Conservation (phyloP, 495 filamentous ascomycete genomes). For the Neurospora sublineolata region DNA sequence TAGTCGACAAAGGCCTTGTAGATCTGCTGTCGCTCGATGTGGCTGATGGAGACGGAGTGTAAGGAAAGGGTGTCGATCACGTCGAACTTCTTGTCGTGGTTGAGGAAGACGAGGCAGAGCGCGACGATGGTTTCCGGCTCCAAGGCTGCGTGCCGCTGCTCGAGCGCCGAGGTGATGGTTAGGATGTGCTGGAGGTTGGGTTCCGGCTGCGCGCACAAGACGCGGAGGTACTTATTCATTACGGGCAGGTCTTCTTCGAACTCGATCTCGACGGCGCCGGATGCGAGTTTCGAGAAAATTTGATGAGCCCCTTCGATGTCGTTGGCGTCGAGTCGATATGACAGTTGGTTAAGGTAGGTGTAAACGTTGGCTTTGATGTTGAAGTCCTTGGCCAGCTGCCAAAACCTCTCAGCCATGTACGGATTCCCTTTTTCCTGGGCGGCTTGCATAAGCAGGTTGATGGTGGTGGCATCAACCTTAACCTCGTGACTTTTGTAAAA, state of each 20-base stretch:
- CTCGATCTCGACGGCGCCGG: constrained; percentile 32
- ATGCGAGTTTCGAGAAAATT: constrained; percentile 47
- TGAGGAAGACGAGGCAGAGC: constrained; percentile 58
- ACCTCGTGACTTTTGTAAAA: constrained; percentile 17
- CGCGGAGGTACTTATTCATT: constrained; percentile 65
- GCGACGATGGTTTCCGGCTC: constrained; percentile 60
- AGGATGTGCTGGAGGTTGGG: constrained; percentile 55
- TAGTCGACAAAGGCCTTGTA: constrained; percentile 53
- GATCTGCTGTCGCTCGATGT: constrained; percentile 51
- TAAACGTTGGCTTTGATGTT: constrained; percentile 48
- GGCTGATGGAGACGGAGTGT: constrained; percentile 50
- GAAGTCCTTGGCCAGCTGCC: constrained; percentile 49
- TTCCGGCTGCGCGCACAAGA: constrained; percentile 46
- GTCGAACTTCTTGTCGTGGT: constrained; percentile 59
- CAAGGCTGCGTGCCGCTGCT: constrained; percentile 55
- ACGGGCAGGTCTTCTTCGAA: constrained; percentile 48
- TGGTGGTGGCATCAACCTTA: constrained; percentile 53
- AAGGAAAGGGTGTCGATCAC: constrained; percentile 67
- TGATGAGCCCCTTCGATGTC: constrained; percentile 56
- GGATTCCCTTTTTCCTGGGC: constrained; percentile 59
- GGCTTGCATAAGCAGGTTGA: constrained; percentile 64
- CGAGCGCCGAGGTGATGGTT: constrained; percentile 61
- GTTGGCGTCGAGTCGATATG: constrained; percentile 56
- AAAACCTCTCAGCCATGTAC: constrained; percentile 61
- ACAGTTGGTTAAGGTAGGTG: constrained; percentile 63